Evolutionary conservation across 2,329 filamentous ascomycete species (phyloP), one percentile per base, ranked within the genome.

Genomic region (Aspergillus phoenicis): DNA sequence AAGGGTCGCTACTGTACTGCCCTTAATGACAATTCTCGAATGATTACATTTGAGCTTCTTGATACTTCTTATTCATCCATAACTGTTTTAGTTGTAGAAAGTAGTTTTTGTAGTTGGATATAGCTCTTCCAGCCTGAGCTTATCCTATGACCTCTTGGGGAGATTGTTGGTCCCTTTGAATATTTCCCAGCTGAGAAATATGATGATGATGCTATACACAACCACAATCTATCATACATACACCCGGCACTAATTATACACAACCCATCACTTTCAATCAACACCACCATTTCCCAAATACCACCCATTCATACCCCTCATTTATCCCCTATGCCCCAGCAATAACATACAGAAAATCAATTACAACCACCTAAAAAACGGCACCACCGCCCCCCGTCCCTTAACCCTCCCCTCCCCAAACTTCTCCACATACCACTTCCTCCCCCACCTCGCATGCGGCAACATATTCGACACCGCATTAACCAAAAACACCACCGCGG

Each of bases 391-490:
- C 79, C 91, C 93, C 73, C 88, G 86, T 30, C 84, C 85, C 52
- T 85, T 86, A 63, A 97, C 85, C 77, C 89, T 90, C 52, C 96
- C 89, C 79, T 88, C 87, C 10, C 94, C 94, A 83, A 99, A 99
- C 76, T 84, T 91, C 71, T 91, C 84, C 60, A 89, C 80, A 77
- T 99, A 99, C 95, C 95, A 99, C 70, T 83, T 82, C 76, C 87
- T 87, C 24, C 94, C 94, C 65, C 87, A 86, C 56, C 95, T 80
- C 15, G 95, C 93, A 70, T 95, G 83, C 10, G 95, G 94, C 64
- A 96, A 75, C 94, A 98, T 99, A 8, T 90, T 89, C n/a, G 87
- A 79, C 54, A 99, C 79, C 78, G 97, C 93, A 74, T 97, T 98
- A 52, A 96, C 65, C 48, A 97, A 70, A 73, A 98, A 98, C 54